phyloP scores from a whole-genome alignment of 2,329 filamentous ascomycete species.

The Sclerotinia subarctica region DNA sequence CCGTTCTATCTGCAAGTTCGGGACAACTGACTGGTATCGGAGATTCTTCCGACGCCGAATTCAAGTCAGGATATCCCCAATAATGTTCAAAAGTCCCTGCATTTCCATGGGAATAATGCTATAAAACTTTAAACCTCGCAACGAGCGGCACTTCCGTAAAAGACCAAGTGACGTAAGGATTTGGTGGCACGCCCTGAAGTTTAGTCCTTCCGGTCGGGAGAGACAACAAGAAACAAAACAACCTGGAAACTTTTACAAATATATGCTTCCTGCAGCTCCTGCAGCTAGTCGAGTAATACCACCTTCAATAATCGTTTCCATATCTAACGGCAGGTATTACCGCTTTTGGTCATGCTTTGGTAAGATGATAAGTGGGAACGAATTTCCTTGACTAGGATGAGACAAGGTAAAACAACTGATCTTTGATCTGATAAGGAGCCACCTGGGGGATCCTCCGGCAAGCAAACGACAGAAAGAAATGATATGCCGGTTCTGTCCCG shows the following conservation, averaged over 20 bases:
- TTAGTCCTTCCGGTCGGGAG: neutral
- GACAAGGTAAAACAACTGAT: neutral
- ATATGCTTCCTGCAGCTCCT: no score
- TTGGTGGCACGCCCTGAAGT: neutral
- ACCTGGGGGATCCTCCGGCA: neutral
- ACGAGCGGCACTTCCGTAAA: neutral
- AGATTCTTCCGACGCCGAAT: constrained; percentile 3
- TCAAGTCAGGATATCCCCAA: neutral
- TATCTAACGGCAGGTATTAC: neutral
- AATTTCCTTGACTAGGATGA: neutral
- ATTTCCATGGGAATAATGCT: neutral
- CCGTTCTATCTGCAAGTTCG: constrained; percentile 12
- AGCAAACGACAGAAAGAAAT: neutral
- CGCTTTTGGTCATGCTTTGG: neutral
- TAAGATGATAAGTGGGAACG: neutral
- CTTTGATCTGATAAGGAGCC: constrained; percentile 2
- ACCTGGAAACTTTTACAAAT: neutral
- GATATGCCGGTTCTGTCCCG: neutral
- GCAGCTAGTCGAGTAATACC: neutral
- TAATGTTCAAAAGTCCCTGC: neutral
- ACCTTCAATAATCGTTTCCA: neutral
- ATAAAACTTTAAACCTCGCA: neutral
- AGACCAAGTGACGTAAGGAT: neutral
- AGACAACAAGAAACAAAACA: neutral
- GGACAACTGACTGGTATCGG: neutral